These are phyloP conservation scores for Tolypocladium nubicola DNA, from an alignment of 2,329 filamentous ascomycete species.

Conservation along the genomic window DNA sequence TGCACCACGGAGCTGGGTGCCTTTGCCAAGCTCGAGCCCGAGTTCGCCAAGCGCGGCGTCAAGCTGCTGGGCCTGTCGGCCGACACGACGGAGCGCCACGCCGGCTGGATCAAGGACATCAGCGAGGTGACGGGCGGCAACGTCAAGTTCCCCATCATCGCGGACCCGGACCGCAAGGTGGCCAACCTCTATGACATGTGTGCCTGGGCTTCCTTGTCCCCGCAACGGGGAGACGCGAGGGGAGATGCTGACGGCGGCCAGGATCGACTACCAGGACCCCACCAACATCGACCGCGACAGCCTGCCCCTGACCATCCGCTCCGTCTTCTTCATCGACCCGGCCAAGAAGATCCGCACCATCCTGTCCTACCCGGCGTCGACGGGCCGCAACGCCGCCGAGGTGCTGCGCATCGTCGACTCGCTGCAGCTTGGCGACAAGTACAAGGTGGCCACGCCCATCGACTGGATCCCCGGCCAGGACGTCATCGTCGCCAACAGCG, in stretches of 20 bases:
- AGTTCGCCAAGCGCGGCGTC: slow-evolving; percentile 77
- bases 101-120: slow-evolving; percentile 85
- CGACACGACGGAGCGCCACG: slow-evolving; percentile 76
- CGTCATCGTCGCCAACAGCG: slow-evolving; percentile 78
- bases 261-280: slow-evolving; percentile 69
- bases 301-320: slow-evolving; percentile 87
- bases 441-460: slow-evolving; percentile 80
- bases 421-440: slow-evolving; percentile 75
- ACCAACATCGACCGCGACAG: slow-evolving; percentile 74
- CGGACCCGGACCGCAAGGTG: slow-evolving; percentile 67
- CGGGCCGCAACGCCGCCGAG: slow-evolving; percentile 73
- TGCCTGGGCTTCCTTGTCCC: slow-evolving; percentile 4
- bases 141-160: slow-evolving; percentile 70
- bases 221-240: no score
- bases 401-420: slow-evolving; percentile 71
- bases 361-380: slow-evolving; percentile 85
- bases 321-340: slow-evolving; percentile 90
- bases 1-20: slow-evolving; percentile 94
- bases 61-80: slow-evolving; percentile 88
- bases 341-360: slow-evolving; percentile 88
- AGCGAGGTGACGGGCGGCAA: slow-evolving; percentile 63
- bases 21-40: slow-evolving; percentile 78
- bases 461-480: slow-evolving; percentile 86
- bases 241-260: slow-evolving; percentile 13
- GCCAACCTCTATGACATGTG: slow-evolving; percentile 71